These are phyloP conservation scores for Paramecium octaurelia DNA, from an alignment of 73 alveolate genomes.

Conservation along the genomic window DNA sequence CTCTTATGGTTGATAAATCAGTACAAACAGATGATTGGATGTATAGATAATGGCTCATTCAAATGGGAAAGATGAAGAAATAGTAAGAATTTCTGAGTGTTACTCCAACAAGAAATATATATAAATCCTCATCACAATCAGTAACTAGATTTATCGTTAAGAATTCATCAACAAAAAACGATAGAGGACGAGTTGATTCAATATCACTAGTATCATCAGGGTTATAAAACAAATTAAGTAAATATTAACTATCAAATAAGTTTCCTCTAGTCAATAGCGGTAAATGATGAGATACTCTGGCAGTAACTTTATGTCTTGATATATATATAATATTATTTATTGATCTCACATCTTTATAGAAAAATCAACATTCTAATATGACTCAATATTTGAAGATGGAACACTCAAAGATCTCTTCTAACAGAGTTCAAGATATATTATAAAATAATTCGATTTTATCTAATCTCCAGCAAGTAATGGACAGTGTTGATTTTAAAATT, in stretches of 20 bases:
- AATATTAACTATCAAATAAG: neutral
- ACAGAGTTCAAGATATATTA: too few species aligned
- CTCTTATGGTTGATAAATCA: slow-evolving; percentile 31
- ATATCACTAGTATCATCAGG: slow-evolving; percentile 24
- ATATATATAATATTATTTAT: neutral
- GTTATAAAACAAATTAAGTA: slow-evolving; percentile 13
- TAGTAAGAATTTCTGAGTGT: neutral
- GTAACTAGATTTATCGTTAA: slow-evolving; percentile 50
- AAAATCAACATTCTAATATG: too few species aligned
- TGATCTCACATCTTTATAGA: neutral
- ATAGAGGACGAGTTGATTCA: slow-evolving; percentile 26
- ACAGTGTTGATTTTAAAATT: too few species aligned
- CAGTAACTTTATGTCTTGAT: neutral
- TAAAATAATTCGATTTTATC: too few species aligned
- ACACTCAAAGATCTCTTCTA: too few species aligned
- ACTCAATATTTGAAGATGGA: too few species aligned
- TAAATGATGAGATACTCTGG: slow-evolving; percentile 16
- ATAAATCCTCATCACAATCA: slow-evolving; percentile 33
- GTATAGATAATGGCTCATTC: slow-evolving; percentile 29
- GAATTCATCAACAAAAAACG: neutral
- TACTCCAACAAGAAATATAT: slow-evolving; percentile 33
- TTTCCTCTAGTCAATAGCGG: slow-evolving; percentile 46
- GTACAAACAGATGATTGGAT: slow-evolving; percentile 45
- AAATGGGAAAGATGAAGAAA: slow-evolving; percentile 40
- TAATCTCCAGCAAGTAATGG: too few species aligned